Evolutionary conservation across 2,329 filamentous ascomycete genomes (phyloP).

Genomic region (Scytalidium sp.): DNA sequence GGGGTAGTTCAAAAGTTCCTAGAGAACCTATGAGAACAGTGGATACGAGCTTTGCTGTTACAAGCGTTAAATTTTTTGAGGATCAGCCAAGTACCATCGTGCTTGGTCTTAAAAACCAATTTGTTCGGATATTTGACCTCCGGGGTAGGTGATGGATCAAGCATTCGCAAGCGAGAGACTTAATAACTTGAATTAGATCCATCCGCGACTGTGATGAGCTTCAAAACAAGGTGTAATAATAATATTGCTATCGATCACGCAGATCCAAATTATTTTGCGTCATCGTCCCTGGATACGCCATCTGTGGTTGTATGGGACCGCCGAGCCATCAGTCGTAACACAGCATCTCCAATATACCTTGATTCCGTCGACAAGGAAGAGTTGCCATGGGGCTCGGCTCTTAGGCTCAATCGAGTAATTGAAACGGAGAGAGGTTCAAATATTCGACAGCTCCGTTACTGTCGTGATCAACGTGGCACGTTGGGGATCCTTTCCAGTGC

Average conservation of each 20-base stretch:
- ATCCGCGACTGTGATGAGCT: conserved; percentile 51
- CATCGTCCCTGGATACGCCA: conserved; percentile 72
- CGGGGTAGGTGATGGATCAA: conserved; percentile 53
- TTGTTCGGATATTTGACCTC: conserved; percentile 74
- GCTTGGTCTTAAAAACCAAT: conserved; percentile 72
- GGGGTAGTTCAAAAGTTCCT: conserved; percentile 17
- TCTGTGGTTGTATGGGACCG: conserved; percentile 77
- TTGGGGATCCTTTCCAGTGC: conserved; percentile 60
- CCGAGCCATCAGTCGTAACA: conserved; percentile 52
- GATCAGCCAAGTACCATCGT: conserved; percentile 73
- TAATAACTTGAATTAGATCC: conserved; percentile 37
- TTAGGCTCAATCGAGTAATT: conserved; percentile 56
- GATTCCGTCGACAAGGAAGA: conserved; percentile 59
- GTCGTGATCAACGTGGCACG: conserved; percentile 58
- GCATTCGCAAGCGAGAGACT: not conserved
- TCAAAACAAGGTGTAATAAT: conserved; percentile 65
- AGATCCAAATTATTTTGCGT: conserved; percentile 82
- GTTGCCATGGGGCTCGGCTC: conserved; percentile 59
- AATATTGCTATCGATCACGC: conserved; percentile 75
- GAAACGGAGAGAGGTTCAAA: conserved; percentile 53
- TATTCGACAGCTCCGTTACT: conserved; percentile 61
- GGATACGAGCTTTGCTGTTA: conserved; percentile 70
- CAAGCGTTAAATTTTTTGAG: conserved; percentile 79
- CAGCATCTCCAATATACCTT: conserved; percentile 52
- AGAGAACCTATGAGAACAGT: conserved; percentile 54